Evolutionary conservation across 257 asterid genomes (phyloP).

Genomic region (Gardenia jasminoides): DNA sequence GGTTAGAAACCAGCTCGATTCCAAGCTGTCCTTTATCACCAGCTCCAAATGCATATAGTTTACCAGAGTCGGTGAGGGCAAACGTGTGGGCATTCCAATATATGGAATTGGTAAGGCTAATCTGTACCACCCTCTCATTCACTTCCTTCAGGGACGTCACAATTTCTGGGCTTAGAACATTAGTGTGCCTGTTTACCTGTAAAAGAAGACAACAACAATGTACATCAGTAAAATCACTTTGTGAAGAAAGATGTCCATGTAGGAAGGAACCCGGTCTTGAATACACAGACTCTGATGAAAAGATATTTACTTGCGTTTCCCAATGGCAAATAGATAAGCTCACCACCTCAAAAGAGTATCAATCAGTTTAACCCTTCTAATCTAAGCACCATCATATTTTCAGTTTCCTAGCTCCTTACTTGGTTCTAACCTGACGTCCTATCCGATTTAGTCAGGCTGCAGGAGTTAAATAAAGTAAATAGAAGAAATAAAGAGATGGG

Average conservation of each 20-base stretch:
- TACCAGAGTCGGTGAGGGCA: conserved; percentile 85
- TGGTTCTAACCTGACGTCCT: neutral
- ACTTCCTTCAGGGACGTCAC: conserved; percentile 71
- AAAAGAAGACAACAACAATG: neutral
- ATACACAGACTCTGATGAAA: neutral
- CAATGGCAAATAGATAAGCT: neutral
- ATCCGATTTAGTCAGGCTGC: neutral
- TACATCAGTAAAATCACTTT: neutral
- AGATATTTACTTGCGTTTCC: neutral
- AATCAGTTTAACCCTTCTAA: neutral
- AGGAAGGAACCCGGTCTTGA: neutral
- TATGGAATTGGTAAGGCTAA: conserved; percentile 91
- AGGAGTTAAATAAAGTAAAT: neutral
- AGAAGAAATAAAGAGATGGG: neutral
- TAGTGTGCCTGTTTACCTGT: conserved; percentile 69
- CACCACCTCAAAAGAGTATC: too few relatives aligned
- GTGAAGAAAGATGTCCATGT: neutral
- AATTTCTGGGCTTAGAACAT: conserved; percentile 69
- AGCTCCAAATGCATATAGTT: conserved; percentile 90
- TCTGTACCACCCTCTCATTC: conserved; percentile 86
- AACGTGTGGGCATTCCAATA: conserved; percentile 97
- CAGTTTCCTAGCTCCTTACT: neutral
- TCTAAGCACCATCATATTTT: neutral
- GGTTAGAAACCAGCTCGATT: conserved; percentile 58
- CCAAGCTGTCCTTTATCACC: conserved; percentile 99